These are phyloP conservation scores for Durio zibethinus DNA, from an alignment of 345 rosid species.

Conservation along the genomic window DNA sequence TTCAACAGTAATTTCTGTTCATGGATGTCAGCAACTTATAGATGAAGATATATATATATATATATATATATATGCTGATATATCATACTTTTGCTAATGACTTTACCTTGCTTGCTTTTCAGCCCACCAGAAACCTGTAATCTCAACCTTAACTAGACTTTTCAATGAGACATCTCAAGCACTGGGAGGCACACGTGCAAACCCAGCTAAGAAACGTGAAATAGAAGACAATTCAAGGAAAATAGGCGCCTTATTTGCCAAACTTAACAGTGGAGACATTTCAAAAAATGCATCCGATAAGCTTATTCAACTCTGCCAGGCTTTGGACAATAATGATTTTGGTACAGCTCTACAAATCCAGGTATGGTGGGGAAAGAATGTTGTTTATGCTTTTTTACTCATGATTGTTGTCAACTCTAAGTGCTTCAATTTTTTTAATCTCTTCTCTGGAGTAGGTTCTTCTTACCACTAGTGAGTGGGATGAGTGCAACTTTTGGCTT, in stretches of 20 bases:
- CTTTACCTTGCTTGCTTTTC: conserved; percentile 18
- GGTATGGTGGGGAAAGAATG: conserved; percentile 35
- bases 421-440: neutral
- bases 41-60: neutral
- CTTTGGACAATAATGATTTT: conserved; percentile 75
- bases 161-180: conserved; percentile 94
- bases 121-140: conserved; percentile 76
- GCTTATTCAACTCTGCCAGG: conserved; percentile 86
- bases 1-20: neutral
- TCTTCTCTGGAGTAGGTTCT: conserved; percentile 48
- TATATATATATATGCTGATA: neutral
- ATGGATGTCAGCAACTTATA: neutral
- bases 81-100: neutral
- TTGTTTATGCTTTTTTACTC: neutral
- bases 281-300: conserved; percentile 90
- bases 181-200: conserved; percentile 89
- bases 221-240: conserved; percentile 93
- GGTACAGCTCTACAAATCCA: conserved; percentile 86
- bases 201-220: conserved; percentile 86
- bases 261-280: conserved; percentile 86
- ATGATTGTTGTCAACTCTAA: neutral
- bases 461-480: conserved; percentile 97
- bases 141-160: conserved; percentile 80
- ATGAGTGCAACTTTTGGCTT: conserved; percentile 97
- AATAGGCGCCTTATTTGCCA: conserved; percentile 87